Base-by-base conservation (phyloP, 495 filamentous ascomycete genomes). In the Baudoinia panamericana region DNA sequence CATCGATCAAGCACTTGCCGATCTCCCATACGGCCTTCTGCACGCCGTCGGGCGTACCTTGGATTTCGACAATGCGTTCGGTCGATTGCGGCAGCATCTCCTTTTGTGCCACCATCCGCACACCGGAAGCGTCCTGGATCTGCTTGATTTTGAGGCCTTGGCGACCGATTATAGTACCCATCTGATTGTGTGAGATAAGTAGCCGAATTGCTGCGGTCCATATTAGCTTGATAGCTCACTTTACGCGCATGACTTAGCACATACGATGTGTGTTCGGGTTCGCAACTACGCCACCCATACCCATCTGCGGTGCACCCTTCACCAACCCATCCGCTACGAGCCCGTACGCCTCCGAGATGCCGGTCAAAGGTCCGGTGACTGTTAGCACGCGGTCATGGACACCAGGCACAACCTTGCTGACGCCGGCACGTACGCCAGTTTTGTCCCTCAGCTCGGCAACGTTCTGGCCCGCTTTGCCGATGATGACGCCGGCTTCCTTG, bases 61-160 rank as follows among this genome's bases (percentile, higher is more conserved):
- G 82, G 36, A 97, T 82, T 58, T 96, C 92, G 39, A 97, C 92
- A 50, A 97, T 83, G 32, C 90, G 81, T 65, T 97, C 90, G n/a
- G 90, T 97, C 10, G 90, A 97, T 60, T 96, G 90, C 19, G 90
- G 90, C 23, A 96, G 78, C 90, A 97, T 96, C 56, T 97, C 90
- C 65, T 97, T 97, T 60, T 95, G 87, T 34, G 90, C 90, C 23
- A 96, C 86, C 90, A 97, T 96, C 51, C 90, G 84, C 41, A 95
- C 88, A 46, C 87, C 85, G 2, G 92, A 96, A 9, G 78, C 77
- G 63, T 97, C 92, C 60, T 97, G 90, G 52, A 97, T 97, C 61
- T 93, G 82, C 72, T 97, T 97, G 68, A 97, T 97, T 68, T 95
- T 96, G 45, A 93, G 70, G 30, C 90, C 90, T 65, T 86, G 80